Evolutionary conservation across 306 rosid species (phyloP).

Genomic region (Malus domestica): ASM211411v1 NC_041790.1:2795001-2795500

Average conservation of each 20-base stretch:
- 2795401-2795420: slow-evolving; percentile 84
- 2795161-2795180: not conserved
- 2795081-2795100: slow-evolving; percentile 95
- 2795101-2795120: slow-evolving; percentile 2
- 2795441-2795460: slow-evolving; percentile 18
- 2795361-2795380: slow-evolving; percentile 4
- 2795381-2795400: slow-evolving; percentile 66
- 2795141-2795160: not conserved
- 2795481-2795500: not conserved
- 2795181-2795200: not conserved
- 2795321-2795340: slow-evolving; percentile 2
- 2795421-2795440: slow-evolving; percentile 93
- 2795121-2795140: not conserved
- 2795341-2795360: slow-evolving; percentile 6
- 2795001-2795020: slow-evolving; percentile 88
- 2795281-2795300: slow-evolving; percentile 98
- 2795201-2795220: not conserved
- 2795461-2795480: not conserved
- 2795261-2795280: slow-evolving; percentile 73
- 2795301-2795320: slow-evolving; percentile 87
- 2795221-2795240: slow-evolving; percentile 43
- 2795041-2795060: slow-evolving; percentile 95
- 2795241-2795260: slow-evolving; percentile 97
- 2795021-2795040: slow-evolving; percentile 86
- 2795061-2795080: slow-evolving; percentile 82